Evolutionary conservation across 2,329 filamentous ascomycete species (phyloP), one percentile per base, ranked within the genome.

Genomic region (Teratosphaeria destructans): DNA sequence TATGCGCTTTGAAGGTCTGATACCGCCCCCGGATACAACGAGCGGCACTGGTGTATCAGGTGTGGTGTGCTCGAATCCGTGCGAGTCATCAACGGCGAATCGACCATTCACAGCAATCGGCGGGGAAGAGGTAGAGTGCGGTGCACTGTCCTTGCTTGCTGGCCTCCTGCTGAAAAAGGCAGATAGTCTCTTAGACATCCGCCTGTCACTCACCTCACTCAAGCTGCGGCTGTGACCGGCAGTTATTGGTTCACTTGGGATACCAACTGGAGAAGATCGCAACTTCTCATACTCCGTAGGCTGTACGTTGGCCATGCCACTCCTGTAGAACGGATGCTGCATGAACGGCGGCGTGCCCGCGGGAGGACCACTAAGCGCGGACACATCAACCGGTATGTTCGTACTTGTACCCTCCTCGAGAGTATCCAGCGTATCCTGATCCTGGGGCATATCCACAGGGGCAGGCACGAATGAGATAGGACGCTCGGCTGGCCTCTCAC

Each of bases 401-500:
- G 43, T 49, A 19, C 43, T n/a, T 49, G 43, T 23, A 19, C 43
- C 43, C 19, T 23, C n/a, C 3, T 11, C 16, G 29, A n/a, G 43
- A 19, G 34, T 27, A n/a, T 56, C 49, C 54, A 49, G 35, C 19
- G 23, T 65, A 19, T 60, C 57, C 27, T 60, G 12, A 62, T 49
- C 27, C 54, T 53, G 64, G 8, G 61, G 54, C 6, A 63, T 68
- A 29, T 29, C 49, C 19, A 56, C 49, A 56, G 62, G 60, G 27
- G 67, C 60, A n/a, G 63, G 64, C 59, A 66, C 59, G 54, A 68
- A 72, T 3, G 69, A 70, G 59, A 71, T 61, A 3, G 67, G 64
- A 10, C 71, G 68, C 26, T 67, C 65, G 19, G n/a, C n/a, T 2
- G 57, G 19, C 34, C 54, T 58, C 5, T 27, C 57, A 3, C 4